Evolutionary conservation across 2,329 filamentous ascomycete species (phyloP), one percentile per base, ranked within the genome.

Genomic region (Fusarium sp.): DNA sequence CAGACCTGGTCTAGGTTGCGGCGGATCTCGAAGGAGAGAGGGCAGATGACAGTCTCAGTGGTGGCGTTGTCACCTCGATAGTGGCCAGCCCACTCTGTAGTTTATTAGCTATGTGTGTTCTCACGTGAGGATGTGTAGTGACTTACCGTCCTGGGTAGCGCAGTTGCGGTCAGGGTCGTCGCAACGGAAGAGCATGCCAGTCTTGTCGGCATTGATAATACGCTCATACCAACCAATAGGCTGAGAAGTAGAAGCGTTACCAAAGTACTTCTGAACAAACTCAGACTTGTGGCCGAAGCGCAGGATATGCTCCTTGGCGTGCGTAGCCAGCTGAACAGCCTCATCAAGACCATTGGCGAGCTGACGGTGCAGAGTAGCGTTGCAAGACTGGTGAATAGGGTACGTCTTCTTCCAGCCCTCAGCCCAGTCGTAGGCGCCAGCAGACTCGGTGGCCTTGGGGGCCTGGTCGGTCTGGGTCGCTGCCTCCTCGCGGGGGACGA

Each of bases 161-260:
- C 92, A 93, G 82, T 93, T 93, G 22, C 85, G 82, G 74, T 93
- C 92, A 0, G 89, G 87, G 72, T 93, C 89, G 69, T 94, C 92
- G 74, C 92, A 93, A 22, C 91, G 88, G 84, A 93, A 93, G 20
- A 90, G 78, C 53, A 91, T 84, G 29, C 83, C 85, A 0, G 83
- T 82, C 76, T 89, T 89, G 80, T 92, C 87, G 1, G 86, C 90
- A 49, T 85, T 85, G 74, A 89, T 83, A 35, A 93, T 83, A 66
- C 88, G 87, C 62, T 91, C 88, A 73, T 87, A 92, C 84, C 89
- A 91, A 6, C 92, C 92, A 46, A 91, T 84, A 5, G 89, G 86
- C 70, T 87, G 85, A 24, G 87, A 86, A 3, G 90, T 89, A 5
- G 89, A 84, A 2, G 84, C 84, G 61, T 88, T 85, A 53, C 92